A percentile compares a stretch with the other conserved stretches of the same genome.
These are phyloP conservation scores for Nitzschia sp. DNA, from an alignment of 108 stramenopile genomes.

Conservation along the genomic window DNA sequence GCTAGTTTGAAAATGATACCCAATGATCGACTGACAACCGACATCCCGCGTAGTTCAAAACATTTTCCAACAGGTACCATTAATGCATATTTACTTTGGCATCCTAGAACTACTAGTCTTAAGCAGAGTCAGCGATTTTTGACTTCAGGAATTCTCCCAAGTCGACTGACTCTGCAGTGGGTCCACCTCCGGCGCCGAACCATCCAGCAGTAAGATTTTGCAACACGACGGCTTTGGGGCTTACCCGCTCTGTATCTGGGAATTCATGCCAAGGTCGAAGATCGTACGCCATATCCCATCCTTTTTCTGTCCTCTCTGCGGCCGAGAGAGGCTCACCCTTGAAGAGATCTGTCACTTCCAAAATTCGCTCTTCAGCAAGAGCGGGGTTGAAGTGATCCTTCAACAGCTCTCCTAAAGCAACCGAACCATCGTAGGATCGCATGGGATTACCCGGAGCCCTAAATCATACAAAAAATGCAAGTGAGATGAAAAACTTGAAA, in stretches of 20 bases:
- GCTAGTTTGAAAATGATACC: too few species aligned
- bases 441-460: slow-evolving; percentile 8
- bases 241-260: slow-evolving; percentile 39
- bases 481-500: background rate
- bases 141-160: background rate
- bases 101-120: too few species aligned
- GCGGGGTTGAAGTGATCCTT: slow-evolving; percentile 52
- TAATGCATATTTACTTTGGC: too few species aligned
- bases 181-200: background rate
- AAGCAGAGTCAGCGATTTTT: too few species aligned
- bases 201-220: slow-evolving; percentile 3
- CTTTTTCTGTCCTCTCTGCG: slow-evolving; percentile 12
- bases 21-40: too few species aligned
- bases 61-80: too few species aligned
- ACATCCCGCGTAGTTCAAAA: too few species aligned
- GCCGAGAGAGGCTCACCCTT: background rate
- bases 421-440: slow-evolving; percentile 48
- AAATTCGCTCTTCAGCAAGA: slow-evolving; percentile 56
- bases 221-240: background rate
- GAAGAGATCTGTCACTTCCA: slow-evolving; percentile 45
- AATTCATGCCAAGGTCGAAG: slow-evolving; percentile 81
- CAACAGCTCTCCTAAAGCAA: slow-evolving; percentile 57
- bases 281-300: slow-evolving; percentile 73
- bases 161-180: background rate
- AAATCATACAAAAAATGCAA: slow-evolving; percentile 3